A percentile compares a stretch with the other conserved stretches of the same genome.
Conservation (phyloP, 805 yeast species). For the Saturnispora kantuleensis region DNA sequence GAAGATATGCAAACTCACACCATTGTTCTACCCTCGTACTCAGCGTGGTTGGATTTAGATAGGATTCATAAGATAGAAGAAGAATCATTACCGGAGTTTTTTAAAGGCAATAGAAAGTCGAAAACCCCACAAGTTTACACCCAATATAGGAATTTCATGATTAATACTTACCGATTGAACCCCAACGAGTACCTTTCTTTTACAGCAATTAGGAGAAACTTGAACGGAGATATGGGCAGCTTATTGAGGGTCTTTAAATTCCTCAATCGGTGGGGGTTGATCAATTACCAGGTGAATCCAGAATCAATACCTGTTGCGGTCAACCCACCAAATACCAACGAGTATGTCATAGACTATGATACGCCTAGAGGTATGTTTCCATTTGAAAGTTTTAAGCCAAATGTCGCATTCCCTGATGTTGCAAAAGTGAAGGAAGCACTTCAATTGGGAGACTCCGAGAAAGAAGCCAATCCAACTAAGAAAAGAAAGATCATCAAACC, state of each 20-base stretch:
- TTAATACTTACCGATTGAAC: slow-evolving; percentile 77
- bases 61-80: slow-evolving; percentile 69
- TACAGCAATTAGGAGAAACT: slow-evolving; percentile 83
- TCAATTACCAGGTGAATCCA: slow-evolving; percentile 85
- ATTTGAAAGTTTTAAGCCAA: slow-evolving; percentile 70
- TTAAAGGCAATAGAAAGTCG: slow-evolving; percentile 47
- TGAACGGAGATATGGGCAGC: slow-evolving; percentile 88
- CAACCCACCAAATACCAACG: slow-evolving; percentile 69
- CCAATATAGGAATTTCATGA: slow-evolving; percentile 79
- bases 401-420: slow-evolving; percentile 37
- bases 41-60: slow-evolving; percentile 74
- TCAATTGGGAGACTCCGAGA: background rate
- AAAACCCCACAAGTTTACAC: slow-evolving; percentile 77
- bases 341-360: slow-evolving; percentile 68
- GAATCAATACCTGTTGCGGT: slow-evolving; percentile 58
- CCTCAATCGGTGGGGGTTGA: slow-evolving; percentile 84
- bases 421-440: slow-evolving; percentile 19
- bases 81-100: slow-evolving; percentile 82
- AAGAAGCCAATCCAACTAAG: slow-evolving; percentile 8
- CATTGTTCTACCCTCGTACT: slow-evolving; percentile 77
- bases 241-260: slow-evolving; percentile 77
- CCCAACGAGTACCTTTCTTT: slow-evolving; percentile 85
- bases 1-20: slow-evolving; percentile 59
- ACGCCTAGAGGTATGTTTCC: slow-evolving; percentile 92
- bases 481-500: slow-evolving; percentile 23